Percentiles rank a stretch among this genome's conserved stretches.
These are phyloP conservation scores for Medakamo hakoo DNA, from an alignment of 139 green algal species.

Conservation along the genomic window DNA sequence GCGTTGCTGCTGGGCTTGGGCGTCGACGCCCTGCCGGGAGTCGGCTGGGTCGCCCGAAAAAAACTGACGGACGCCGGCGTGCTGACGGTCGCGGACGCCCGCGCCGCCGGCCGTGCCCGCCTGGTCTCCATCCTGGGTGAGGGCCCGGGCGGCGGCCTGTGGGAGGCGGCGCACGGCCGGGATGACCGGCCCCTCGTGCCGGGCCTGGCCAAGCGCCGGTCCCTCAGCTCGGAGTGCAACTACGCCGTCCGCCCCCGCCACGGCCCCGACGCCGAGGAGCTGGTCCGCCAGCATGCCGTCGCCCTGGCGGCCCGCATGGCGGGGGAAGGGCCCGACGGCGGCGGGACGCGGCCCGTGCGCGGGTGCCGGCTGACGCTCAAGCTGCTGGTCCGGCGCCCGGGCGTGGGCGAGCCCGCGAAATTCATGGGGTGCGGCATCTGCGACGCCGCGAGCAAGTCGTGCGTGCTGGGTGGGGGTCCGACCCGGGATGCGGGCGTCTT, in stretches of 20 bases:
- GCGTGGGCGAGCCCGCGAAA: slow-evolving; percentile 58
- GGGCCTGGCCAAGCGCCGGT: slow-evolving; percentile 25
- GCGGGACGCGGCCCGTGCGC: slow-evolving; percentile 20
- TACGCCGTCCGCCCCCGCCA: slow-evolving; percentile 72
- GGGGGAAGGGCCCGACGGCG: slow-evolving; percentile 20
- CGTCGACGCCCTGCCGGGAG: slow-evolving; percentile 64
- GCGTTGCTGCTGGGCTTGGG: slow-evolving; percentile 21
- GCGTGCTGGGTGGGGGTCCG: slow-evolving; percentile 17
- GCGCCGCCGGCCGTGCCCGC: too few species aligned
- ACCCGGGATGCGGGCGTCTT: slow-evolving; percentile 22
- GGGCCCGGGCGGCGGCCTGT: slow-evolving; percentile 19
- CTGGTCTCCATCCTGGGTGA: background rate
- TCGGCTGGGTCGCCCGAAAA: slow-evolving; percentile 47
- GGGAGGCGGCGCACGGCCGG: slow-evolving; percentile 28
- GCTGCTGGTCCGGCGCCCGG: slow-evolving; percentile 52
- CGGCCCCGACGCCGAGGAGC: slow-evolving; percentile 27
- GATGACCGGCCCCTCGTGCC: slow-evolving; percentile 39
- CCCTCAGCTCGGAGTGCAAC: slow-evolving; percentile 82
- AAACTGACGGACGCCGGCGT: slow-evolving; percentile 50
- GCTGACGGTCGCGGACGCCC: slow-evolving; percentile 23
- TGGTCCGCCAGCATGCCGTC: too few species aligned
- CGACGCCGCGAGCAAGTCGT: slow-evolving; percentile 67
- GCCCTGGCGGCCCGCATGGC: too few species aligned
- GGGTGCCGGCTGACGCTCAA: slow-evolving; percentile 65
- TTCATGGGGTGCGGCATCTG: slow-evolving; percentile 81